phyloP scores from a whole-genome alignment of 306 rosid species.

The Vigna hirtella region DNA sequence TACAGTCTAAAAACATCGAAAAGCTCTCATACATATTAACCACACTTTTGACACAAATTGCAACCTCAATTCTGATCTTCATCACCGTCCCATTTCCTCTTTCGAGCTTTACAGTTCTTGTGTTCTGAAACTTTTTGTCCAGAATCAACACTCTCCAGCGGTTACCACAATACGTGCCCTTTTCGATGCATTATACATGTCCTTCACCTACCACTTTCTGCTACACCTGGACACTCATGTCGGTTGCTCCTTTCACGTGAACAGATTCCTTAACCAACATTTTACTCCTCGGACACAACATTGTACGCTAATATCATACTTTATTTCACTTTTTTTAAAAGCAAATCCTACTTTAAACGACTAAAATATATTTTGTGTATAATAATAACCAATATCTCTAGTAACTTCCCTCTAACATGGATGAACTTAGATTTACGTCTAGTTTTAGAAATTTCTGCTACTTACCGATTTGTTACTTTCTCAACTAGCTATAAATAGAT shows the following conservation, averaged over 20 bases:
- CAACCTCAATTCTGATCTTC: neutral
- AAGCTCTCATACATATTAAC: neutral
- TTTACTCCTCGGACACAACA: neutral
- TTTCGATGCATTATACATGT: neutral
- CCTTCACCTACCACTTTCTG: constrained; percentile 20
- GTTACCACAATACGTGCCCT: neutral
- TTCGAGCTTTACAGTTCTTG: constrained; percentile 39
- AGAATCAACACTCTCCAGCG: neutral
- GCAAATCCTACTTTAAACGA: neutral
- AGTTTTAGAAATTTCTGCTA: neutral
- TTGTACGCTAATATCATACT: neutral
- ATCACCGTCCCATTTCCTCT: constrained; percentile 18
- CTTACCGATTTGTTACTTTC: neutral
- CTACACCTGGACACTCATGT: constrained; percentile 1
- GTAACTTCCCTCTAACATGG: too few relatives aligned
- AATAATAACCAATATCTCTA: too few relatives aligned
- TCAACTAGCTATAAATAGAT: constrained; percentile 43
- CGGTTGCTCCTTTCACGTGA: constrained; percentile 42
- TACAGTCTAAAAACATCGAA: too few relatives aligned
- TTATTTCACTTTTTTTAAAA: neutral
- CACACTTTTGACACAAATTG: neutral
- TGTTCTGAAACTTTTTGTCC: constrained; percentile 9
- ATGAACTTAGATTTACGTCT: neutral
- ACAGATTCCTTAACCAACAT: constrained; percentile 16
- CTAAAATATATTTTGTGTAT: neutral